Evolutionary conservation across 768 basidiomycete genomes (phyloP), one percentile per base, ranked within the genome.

Genomic region (Dacryopinax primogenitus): DNA sequence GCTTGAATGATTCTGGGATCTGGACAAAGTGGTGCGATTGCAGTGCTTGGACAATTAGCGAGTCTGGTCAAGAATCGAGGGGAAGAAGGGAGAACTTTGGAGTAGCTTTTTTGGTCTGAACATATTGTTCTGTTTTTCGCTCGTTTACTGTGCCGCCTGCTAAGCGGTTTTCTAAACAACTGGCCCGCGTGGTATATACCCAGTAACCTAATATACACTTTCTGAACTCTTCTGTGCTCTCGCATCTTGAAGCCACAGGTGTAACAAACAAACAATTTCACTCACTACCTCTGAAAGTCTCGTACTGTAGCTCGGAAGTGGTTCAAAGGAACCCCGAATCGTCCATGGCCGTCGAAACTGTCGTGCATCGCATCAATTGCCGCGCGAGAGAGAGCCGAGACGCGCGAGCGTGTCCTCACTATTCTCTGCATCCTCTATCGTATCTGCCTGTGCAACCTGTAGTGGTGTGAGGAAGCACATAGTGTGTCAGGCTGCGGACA

Each of bases 321-420:
- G 9, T 28, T 58, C 51, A 58, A 11, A 21, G 26, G 26, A 58
- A 58, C 15, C 51, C 51, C 26, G 32, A 13, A 11, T 58, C 51
- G 26, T 58, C 51, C 51, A 58, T 58, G 51, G 26, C 32, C 26
- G 26, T 58, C 13, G 51, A 58, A 58, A 58, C 51, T 58, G 51
- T 58, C 13, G 4, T 58, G 51, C 30, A 11, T n/a, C 51, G 26
- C 26, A 58, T 58, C 51, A 58, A 58, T 58, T 58, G 51, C 51
- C 51, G 51, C 51, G 51, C 26, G 51, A 58, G 51, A 58, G 51
- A 30, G 67, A 68, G 44, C 74, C 78, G 33, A 75, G 65, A 61
- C 78, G 66, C 30, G 77, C 73, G 33, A 79, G 67, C 7, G 74
- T 75, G 65, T 78, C 78, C 69, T 79, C 78, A 58, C 72, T 73